phyloP scores from a whole-genome alignment of 225 moss, liverwort and hornwort genomes.

The Pleurozium schreberi region DNA sequence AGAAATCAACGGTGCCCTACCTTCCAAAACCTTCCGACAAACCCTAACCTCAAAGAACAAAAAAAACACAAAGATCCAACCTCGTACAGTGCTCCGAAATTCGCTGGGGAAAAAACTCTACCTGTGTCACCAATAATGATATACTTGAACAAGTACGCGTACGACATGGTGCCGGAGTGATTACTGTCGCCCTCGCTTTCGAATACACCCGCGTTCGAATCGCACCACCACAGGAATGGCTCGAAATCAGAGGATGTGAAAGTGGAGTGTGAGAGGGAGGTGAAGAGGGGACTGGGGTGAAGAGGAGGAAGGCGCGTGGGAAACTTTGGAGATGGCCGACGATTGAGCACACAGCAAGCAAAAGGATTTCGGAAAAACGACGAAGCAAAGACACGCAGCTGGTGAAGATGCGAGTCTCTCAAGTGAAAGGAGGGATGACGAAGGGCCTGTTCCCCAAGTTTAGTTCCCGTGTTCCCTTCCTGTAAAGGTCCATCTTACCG shows the following conservation, averaged over 20 bases:
- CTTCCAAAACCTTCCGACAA: background rate
- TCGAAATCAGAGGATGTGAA: background rate
- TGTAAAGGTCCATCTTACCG: too few species aligned
- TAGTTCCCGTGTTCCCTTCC: background rate
- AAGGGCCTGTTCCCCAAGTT: background rate
- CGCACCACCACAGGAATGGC: background rate
- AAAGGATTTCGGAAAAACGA: background rate
- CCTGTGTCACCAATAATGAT: constrained; percentile 59
- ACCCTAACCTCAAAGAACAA: constrained; percentile 2
- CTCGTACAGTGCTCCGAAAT: background rate
- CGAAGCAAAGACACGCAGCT: background rate
- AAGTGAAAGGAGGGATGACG: background rate
- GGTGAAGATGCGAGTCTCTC: background rate
- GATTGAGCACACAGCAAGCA: background rate
- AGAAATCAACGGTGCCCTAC: background rate
- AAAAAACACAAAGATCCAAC: background rate
- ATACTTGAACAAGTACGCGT: constrained; percentile 47
- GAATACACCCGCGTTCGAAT: background rate
- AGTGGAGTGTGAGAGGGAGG: background rate
- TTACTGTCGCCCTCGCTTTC: background rate
- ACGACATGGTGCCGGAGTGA: constrained; percentile 28
- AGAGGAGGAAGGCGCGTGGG: background rate
- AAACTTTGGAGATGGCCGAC: background rate
- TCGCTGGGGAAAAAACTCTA: background rate
- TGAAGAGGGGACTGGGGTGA: background rate